Evolutionary conservation across 179 eudicot genomes (phyloP).

Genomic region (Sideroxylon spinosum): DNA sequence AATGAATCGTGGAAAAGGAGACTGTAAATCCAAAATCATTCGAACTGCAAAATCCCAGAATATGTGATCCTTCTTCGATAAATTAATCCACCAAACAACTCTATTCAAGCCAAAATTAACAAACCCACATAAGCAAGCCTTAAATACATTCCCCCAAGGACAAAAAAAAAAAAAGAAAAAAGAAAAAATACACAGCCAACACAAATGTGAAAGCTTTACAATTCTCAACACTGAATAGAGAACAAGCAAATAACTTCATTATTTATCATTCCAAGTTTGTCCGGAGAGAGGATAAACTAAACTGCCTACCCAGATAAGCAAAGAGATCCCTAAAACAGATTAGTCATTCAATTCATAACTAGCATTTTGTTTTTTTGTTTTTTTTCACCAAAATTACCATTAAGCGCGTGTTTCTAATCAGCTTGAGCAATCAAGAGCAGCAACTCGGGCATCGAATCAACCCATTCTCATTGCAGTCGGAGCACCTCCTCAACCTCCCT

Average conservation of each 20-base stretch:
- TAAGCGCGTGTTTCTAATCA: background rate
- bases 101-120: background rate
- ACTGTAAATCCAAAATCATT: background rate
- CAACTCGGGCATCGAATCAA: slow-evolving; percentile 79
- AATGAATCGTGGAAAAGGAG: background rate
- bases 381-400: slow-evolving; percentile 6
- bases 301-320: slow-evolving; percentile 8
- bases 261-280: background rate
- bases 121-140: background rate
- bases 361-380: background rate
- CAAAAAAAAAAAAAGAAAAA: too few relatives aligned
- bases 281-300: slow-evolving; percentile 3
- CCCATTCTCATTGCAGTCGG: slow-evolving; percentile 87
- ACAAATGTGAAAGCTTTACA: background rate
- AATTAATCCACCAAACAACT: background rate
- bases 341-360: background rate
- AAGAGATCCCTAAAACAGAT: slow-evolving; percentile 14
- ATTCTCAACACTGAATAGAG: background rate
- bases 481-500: slow-evolving; percentile 55
- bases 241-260: background rate
- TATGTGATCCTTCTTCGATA: background rate
- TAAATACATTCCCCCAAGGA: background rate
- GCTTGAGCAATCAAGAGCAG: slow-evolving; percentile 31
- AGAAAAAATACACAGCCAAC: background rate
- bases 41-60: background rate